Conservation (phyloP, 2,329 filamentous ascomycete genomes). For the Reticulascus tulasneorum region DNA sequence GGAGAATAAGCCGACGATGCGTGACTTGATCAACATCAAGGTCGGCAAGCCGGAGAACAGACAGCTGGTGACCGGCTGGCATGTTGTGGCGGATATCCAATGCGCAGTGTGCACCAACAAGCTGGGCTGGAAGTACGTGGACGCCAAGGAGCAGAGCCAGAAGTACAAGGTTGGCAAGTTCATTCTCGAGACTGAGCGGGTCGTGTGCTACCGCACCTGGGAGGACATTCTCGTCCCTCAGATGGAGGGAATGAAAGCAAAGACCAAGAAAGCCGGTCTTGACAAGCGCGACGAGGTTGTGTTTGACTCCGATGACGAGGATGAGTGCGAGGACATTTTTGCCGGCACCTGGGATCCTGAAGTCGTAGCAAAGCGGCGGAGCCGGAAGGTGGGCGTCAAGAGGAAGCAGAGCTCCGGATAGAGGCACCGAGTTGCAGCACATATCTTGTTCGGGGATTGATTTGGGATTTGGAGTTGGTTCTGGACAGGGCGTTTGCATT, state of each 20-base stretch:
- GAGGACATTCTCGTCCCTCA: constrained; percentile 36
- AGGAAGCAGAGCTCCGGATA: constrained; percentile 5
- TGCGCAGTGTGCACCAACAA: constrained; percentile 53
- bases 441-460: too few species aligned
- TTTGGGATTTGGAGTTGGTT: too few species aligned
- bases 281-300: constrained; percentile 31
- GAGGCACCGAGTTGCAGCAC: constrained; percentile 7
- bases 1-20: constrained; percentile 6
- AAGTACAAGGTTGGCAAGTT: constrained; percentile 68
- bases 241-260: constrained; percentile 4
- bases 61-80: constrained; percentile 58
- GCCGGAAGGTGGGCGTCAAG: constrained; percentile 25
- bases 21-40: constrained; percentile 48
- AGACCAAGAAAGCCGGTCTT: constrained; percentile 7
- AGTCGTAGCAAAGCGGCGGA: constrained; percentile 43
- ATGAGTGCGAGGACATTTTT: constrained; percentile 65
- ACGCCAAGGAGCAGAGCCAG: constrained; percentile 55
- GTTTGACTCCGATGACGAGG: constrained; percentile 62
- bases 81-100: constrained; percentile 60
- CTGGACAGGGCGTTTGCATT: too few species aligned
- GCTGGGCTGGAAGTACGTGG: constrained; percentile 66
- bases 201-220: constrained; percentile 51
- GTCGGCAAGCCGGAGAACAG: constrained; percentile 52
- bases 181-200: constrained; percentile 59
- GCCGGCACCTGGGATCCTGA: constrained; percentile 57